A percentile compares a stretch with the other conserved stretches of the same genome.
phyloP scores from a whole-genome alignment of 192 early-diverging fungal genomes.

The Coemansia sp. region DNA sequence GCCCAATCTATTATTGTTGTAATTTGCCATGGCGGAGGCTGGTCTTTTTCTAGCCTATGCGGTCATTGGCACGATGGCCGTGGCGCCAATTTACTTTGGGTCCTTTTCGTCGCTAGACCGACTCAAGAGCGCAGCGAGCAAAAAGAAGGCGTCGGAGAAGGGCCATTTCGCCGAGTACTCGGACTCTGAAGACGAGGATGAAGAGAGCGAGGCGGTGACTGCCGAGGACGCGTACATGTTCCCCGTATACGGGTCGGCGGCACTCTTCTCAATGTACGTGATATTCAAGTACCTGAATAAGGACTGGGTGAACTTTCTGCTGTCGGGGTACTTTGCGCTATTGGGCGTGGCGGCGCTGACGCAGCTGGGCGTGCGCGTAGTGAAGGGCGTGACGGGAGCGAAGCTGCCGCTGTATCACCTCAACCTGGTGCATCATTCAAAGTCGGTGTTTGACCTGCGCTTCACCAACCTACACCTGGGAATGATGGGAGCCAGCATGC shows the following conservation, averaged over 20 bases:
- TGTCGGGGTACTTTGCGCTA: conserved; percentile 82
- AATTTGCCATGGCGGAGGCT: conserved; percentile 19
- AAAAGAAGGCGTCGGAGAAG: conserved; percentile 38
- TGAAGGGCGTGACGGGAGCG: conserved; percentile 51
- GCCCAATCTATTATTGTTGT: neutral
- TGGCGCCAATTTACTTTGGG: conserved; percentile 84
- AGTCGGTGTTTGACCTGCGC: conserved; percentile 32
- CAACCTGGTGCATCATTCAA: conserved; percentile 48
- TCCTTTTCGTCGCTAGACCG: conserved; percentile 69
- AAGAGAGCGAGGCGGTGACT: conserved; percentile 78
- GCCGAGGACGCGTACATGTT: conserved; percentile 90
- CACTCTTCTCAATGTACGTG: conserved; percentile 80
- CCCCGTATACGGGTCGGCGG: conserved; percentile 83
- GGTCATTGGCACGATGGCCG: conserved; percentile 81
- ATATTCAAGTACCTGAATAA: conserved; percentile 84
- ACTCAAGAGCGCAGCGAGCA: conserved; percentile 47
- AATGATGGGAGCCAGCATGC: conserved; percentile 55
- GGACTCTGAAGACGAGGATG: conserved; percentile 64
- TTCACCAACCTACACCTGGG: conserved; percentile 70
- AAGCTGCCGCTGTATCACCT: conserved; percentile 74
- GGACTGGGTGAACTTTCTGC: conserved; percentile 76
- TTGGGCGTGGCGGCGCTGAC: conserved; percentile 78
- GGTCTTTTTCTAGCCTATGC: conserved; percentile 72
- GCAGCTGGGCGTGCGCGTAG: conserved; percentile 60
- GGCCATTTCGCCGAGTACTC: conserved; percentile 51